Evolutionary conservation across 768 basidiomycete species (phyloP).

Genomic region (Pleurotus salmoneostramineus): DNA sequence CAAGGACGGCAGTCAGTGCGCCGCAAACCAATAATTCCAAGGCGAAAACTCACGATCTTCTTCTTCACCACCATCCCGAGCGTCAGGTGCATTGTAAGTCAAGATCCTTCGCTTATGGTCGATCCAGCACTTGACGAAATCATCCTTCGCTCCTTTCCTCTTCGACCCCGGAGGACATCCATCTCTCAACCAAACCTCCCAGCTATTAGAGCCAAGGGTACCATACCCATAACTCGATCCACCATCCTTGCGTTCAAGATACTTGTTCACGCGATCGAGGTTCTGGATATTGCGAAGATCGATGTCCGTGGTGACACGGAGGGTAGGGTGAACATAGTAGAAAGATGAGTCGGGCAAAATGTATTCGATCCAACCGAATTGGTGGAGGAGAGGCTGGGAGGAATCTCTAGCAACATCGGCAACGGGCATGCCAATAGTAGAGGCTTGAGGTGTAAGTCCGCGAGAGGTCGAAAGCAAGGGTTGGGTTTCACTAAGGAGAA

Average conservation of each 20-base stretch:
- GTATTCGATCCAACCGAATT: conserved; percentile 74
- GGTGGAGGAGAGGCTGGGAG: conserved; percentile 34
- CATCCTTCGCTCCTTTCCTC: conserved; percentile 20
- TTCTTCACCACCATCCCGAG: conserved; percentile 18
- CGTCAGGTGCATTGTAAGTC: conserved; percentile 37
- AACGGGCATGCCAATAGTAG: conserved; percentile 16
- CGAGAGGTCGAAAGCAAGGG: conserved; percentile 43
- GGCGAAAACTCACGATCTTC: conserved; percentile 41
- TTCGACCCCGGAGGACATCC: conserved; percentile 19
- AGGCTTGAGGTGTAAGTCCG: conserved; percentile 19
- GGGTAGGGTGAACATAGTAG: conserved; percentile 67
- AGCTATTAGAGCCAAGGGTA: conserved; percentile 27
- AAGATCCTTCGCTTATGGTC: conserved; percentile 59
- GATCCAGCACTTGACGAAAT: conserved; percentile 53
- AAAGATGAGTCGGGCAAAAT: conserved; percentile 67
- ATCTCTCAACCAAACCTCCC: conserved; percentile 66
- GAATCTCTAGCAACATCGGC: conserved; percentile 16
- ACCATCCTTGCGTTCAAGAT: conserved; percentile 35
- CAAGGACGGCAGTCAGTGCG: no score
- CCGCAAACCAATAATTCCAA: neutral
- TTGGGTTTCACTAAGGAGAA: conserved; percentile 40
- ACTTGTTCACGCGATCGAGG: conserved; percentile 46
- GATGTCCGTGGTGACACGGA: conserved; percentile 65
- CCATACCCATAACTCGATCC: conserved; percentile 12
- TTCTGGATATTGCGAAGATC: conserved; percentile 52